Percentiles rank a stretch among this genome's conserved stretches.
Conservation (phyloP, 208 protist species). For the Leishmania tropica region DNA sequence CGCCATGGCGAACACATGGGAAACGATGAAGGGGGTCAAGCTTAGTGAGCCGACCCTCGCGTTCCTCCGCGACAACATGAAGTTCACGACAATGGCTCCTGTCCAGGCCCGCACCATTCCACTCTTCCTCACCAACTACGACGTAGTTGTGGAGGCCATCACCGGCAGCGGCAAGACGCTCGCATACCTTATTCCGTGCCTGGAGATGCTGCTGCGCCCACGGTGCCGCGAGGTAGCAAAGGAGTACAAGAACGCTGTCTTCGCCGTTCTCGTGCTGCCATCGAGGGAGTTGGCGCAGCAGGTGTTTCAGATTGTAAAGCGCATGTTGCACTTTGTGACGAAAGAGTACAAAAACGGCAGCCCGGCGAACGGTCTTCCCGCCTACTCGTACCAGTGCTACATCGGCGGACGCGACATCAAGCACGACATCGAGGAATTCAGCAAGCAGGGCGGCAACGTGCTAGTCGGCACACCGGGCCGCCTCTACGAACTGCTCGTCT, state of each 20-base stretch:
- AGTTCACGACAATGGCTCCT: constrained; percentile 90
- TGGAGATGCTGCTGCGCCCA: constrained; percentile 87
- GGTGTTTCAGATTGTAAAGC: constrained; percentile 78
- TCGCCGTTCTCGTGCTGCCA: constrained; percentile 90
- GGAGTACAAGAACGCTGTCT: constrained; percentile 70
- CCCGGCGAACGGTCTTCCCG: constrained; percentile 40
- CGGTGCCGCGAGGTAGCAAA: constrained; percentile 50
- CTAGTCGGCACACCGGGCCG: constrained; percentile 92
- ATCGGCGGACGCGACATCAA: constrained; percentile 90
- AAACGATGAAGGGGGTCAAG: constrained; percentile 78
- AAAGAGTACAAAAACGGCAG: constrained; percentile 49
- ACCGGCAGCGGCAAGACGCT: constrained; percentile 96
- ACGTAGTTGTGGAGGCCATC: constrained; percentile 94
- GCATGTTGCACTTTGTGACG: constrained; percentile 77
- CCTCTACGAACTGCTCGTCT: constrained; percentile 90
- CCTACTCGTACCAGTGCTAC: constrained; percentile 87
- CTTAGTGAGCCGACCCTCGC: constrained; percentile 58
- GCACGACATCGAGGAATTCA: constrained; percentile 81
- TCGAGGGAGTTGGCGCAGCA: constrained; percentile 96
- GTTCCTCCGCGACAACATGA: constrained; percentile 68
- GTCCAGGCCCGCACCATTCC: constrained; percentile 93
- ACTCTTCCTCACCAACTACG: constrained; percentile 88
- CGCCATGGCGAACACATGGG: constrained; percentile 63
- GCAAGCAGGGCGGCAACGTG: constrained; percentile 82
- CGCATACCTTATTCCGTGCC: constrained; percentile 90